These are phyloP conservation scores for Plenodomus biglobosus DNA, from an alignment of 2,329 filamentous ascomycete genomes.

Conservation along the genomic window DNA sequence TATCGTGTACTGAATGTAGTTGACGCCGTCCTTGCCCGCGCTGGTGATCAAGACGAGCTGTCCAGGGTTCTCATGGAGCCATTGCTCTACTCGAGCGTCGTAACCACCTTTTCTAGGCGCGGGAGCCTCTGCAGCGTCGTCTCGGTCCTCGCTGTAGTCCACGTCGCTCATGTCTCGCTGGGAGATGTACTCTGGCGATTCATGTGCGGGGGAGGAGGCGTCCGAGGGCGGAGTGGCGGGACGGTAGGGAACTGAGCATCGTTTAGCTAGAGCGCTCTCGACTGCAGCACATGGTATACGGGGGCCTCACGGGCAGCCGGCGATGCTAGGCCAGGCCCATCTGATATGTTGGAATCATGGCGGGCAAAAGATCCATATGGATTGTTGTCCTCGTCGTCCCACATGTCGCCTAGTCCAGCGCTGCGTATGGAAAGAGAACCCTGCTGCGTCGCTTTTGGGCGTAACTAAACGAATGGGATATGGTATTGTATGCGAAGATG, in stretches of 20 bases:
- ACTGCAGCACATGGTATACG: slow-evolving; percentile 1
- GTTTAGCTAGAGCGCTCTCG: slow-evolving; percentile 8
- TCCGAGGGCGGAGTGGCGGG: slow-evolving; percentile 68
- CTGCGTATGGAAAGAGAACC: background rate
- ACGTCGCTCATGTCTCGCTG: slow-evolving; percentile 61
- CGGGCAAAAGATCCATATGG: slow-evolving; percentile 94
- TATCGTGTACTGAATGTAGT: slow-evolving; percentile 97
- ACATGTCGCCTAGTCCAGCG: slow-evolving; percentile 61
- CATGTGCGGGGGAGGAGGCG: slow-evolving; percentile 65
- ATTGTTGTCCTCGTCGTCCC: slow-evolving; percentile 99
- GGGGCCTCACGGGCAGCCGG: slow-evolving; percentile 42
- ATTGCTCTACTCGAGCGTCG: slow-evolving; percentile 94
- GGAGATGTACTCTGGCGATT: slow-evolving; percentile 60
- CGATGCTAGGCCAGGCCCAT: slow-evolving; percentile 49
- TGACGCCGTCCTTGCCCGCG: slow-evolving; percentile 89
- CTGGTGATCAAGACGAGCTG: slow-evolving; percentile 89
- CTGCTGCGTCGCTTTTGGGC: too few relatives aligned
- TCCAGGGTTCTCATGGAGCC: slow-evolving; percentile 91
- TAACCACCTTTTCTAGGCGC: slow-evolving; percentile 79
- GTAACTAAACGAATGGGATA: background rate
- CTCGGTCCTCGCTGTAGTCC: slow-evolving; percentile 55
- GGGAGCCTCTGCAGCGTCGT: slow-evolving; percentile 47
- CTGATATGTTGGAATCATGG: slow-evolving; percentile 75
- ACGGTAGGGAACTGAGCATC: slow-evolving; percentile 48
- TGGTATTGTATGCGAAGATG: background rate